Conservation (phyloP, 2,329 filamentous ascomycete genomes). For the Coniochaeta hoffmannii region DNA sequence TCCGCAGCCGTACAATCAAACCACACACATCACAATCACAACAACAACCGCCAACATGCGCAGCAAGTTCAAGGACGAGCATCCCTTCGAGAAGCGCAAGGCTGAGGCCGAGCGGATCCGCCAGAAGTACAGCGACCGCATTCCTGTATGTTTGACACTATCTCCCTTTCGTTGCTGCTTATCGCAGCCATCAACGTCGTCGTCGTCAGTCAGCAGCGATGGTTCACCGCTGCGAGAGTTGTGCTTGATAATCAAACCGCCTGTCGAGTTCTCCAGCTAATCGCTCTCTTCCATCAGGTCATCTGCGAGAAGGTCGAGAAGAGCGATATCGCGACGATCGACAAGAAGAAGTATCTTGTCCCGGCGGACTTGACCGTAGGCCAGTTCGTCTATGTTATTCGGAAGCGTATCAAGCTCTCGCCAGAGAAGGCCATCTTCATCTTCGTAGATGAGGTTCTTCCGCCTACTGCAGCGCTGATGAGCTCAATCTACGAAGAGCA, state of each 20-base stretch:
- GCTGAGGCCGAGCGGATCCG: conserved; percentile 98
- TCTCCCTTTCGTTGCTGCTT: conserved; percentile 6
- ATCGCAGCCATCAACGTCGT: conserved; percentile 1
- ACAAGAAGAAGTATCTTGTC: conserved; percentile 99
- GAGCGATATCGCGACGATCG: conserved; percentile 97
- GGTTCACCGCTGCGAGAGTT: neutral
- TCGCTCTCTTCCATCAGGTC: conserved; percentile 49
- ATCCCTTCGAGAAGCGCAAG: conserved; percentile 99
- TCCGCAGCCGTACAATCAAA: neutral
- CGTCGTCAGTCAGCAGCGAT: neutral
- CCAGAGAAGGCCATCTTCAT: conserved; percentile 99
- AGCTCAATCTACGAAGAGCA: conserved; percentile 99
- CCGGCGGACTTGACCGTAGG: conserved; percentile 96
- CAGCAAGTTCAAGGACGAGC: conserved; percentile 99
- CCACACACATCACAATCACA: conserved; percentile 10
- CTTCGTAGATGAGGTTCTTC: conserved; percentile 97
- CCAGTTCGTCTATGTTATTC: conserved; percentile 98
- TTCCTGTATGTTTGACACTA: conserved; percentile 68
- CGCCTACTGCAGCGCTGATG: conserved; percentile 95
- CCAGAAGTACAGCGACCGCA: conserved; percentile 97
- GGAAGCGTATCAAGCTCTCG: conserved; percentile 98
- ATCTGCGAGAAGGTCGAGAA: conserved; percentile 99
- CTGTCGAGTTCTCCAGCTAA: conserved; percentile 11
- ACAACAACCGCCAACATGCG: conserved; percentile 62
- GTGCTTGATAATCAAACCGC: neutral